A percentile compares a stretch with the other conserved stretches of the same genome.
phyloP scores from a whole-genome alignment of 805 yeast species.

The Yueomyces sinensis region DNA sequence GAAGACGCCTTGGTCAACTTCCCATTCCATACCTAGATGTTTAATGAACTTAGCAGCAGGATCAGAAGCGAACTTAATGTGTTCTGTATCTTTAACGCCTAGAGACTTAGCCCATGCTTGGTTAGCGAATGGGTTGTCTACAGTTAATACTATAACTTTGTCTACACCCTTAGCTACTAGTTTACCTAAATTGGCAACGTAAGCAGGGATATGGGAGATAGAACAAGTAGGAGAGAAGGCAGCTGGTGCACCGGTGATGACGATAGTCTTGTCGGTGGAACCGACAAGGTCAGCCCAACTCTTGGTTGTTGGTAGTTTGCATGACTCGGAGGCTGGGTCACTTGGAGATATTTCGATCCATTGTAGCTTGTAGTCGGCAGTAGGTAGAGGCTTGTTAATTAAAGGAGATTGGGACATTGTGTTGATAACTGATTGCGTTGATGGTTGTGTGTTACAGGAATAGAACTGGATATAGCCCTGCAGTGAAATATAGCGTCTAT shows the following conservation, averaged over 20 bases:
- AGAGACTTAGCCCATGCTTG: slow-evolving; percentile 48
- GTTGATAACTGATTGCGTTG: background rate
- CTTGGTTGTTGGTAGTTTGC: slow-evolving; percentile 17
- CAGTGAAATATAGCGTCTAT: too few relatives aligned
- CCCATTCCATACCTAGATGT: slow-evolving; percentile 44
- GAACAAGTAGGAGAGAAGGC: slow-evolving; percentile 82
- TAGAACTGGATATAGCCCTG: too few relatives aligned
- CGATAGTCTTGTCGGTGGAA: slow-evolving; percentile 40
- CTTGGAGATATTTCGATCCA: slow-evolving; percentile 17
- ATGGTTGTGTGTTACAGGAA: background rate
- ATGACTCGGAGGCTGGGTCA: slow-evolving; percentile 18
- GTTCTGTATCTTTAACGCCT: slow-evolving; percentile 24
- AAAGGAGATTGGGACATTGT: slow-evolving; percentile 12
- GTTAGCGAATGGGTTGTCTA: slow-evolving; percentile 60
- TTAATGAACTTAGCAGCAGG: slow-evolving; percentile 47
- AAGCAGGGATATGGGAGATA: slow-evolving; percentile 59
- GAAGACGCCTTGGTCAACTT: slow-evolving; percentile 38
- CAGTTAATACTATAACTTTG: slow-evolving; percentile 46
- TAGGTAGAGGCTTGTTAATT: slow-evolving; percentile 15
- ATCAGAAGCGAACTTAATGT: slow-evolving; percentile 51
- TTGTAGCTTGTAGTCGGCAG: slow-evolving; percentile 18
- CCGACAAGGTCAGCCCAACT: slow-evolving; percentile 16
- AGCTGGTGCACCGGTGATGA: slow-evolving; percentile 71
- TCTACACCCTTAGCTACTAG: slow-evolving; percentile 49
- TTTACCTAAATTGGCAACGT: slow-evolving; percentile 33